Evolutionary conservation across 257 asterid species (phyloP).

Genomic region (Solanum neorickii): DNA sequence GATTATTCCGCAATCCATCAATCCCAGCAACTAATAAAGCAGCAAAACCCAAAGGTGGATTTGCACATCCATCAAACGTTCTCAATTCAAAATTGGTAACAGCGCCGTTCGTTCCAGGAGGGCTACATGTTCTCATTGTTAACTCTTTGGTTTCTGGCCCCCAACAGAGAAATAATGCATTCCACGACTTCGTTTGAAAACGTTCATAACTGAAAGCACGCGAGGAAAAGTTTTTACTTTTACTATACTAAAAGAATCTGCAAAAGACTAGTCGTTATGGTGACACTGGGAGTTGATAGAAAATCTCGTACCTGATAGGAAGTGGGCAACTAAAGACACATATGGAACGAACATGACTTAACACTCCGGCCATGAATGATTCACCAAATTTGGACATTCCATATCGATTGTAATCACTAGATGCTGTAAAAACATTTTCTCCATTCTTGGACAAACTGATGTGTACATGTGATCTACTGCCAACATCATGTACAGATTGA

Average conservation of each 20-base stretch:
- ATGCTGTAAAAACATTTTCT: slow-evolving; percentile 57
- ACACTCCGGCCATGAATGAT: slow-evolving; percentile 95
- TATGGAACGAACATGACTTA: slow-evolving; percentile 80
- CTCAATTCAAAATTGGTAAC: slow-evolving; percentile 88
- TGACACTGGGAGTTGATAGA: background rate
- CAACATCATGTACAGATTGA: background rate
- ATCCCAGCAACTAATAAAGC: slow-evolving; percentile 67
- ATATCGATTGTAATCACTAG: slow-evolving; percentile 31
- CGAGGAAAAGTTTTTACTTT: background rate
- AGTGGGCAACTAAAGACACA: slow-evolving; percentile 79
- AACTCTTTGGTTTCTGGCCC: slow-evolving; percentile 79
- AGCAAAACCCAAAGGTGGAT: slow-evolving; percentile 83
- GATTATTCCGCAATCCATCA: slow-evolving; percentile 51
- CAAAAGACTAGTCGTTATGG: background rate
- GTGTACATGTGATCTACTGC: slow-evolving; percentile 72
- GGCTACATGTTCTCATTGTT: slow-evolving; percentile 66
- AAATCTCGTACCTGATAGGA: slow-evolving; percentile 58
- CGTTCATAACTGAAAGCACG: slow-evolving; percentile 67
- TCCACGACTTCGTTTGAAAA: slow-evolving; percentile 80
- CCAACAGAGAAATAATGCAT: slow-evolving; percentile 93
- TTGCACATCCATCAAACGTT: slow-evolving; percentile 80
- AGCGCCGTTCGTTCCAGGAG: slow-evolving; percentile 74
- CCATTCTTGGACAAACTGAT: slow-evolving; percentile 67
- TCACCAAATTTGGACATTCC: slow-evolving; percentile 74
- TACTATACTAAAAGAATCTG: background rate